Evolutionary conservation across 1,284 basidiomycete genomes (phyloP).

Genomic region (Cystobasidium sp.): DNA sequence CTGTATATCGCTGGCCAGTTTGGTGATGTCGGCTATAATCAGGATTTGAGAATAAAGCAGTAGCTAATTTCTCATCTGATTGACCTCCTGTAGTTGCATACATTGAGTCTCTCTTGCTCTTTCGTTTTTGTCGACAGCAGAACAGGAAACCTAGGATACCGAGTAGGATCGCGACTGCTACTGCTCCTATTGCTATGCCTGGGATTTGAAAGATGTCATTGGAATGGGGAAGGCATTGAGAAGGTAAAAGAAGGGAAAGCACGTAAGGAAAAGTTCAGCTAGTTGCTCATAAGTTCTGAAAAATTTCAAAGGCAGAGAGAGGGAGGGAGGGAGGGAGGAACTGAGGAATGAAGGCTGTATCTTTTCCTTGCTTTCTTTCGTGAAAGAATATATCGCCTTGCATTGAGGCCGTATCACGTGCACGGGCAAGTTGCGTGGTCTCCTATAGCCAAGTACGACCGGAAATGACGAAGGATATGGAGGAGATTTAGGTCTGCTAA

Average conservation of each 20-base stretch:
- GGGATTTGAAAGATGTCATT: neutral
- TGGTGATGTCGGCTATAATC: neutral
- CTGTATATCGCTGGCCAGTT: neutral
- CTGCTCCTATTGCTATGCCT: conserved; percentile 38
- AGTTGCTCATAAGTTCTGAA: too few relatives aligned
- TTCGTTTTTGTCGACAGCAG: conserved; percentile 19
- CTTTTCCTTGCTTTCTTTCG: too few relatives aligned
- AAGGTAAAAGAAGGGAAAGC: neutral
- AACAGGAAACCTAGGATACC: conserved; percentile 23
- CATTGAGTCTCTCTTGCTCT: conserved; percentile 18
- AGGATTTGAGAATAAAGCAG: conserved; percentile 8
- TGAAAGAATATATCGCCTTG: too few relatives aligned
- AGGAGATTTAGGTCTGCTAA: neutral
- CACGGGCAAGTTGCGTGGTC: too few relatives aligned
- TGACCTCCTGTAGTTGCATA: conserved; percentile 23
- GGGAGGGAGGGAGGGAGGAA: too few relatives aligned
- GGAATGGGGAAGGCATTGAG: neutral
- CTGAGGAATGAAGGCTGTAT: too few relatives aligned
- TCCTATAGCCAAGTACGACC: neutral
- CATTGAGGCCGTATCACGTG: too few relatives aligned
- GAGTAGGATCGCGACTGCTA: conserved; percentile 21
- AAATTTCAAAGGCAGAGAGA: too few relatives aligned
- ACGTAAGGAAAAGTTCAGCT: conserved; percentile 1
- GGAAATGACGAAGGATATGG: neutral
- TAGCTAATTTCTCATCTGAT: conserved; percentile 26